Base-by-base conservation (phyloP, 805 yeast genomes). In the Saccharomycopsis amapae region DNA sequence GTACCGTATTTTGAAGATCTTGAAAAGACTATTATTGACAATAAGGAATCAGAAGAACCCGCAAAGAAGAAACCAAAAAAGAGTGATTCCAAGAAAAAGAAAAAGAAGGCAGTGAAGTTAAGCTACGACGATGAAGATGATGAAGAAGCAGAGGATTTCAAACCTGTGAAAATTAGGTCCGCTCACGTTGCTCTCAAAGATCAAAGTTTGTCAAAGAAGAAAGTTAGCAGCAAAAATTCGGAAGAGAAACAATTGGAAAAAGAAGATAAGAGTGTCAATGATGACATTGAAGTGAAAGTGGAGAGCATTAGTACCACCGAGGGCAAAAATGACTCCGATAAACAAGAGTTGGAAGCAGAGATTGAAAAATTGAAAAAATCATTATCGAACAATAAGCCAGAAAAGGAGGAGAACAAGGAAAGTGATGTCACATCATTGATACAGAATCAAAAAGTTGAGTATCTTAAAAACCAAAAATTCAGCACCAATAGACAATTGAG, bases 1-100 rank as follows among this genome's bases (percentile, higher is more conserved):
- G 62, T 66, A 5, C 71, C 70, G 3, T 79, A 63, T 59, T 81
- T 79, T 56, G 69, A 65, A 10, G 76, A 71, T 49, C 54, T 73
- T 50, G n/a, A n/a, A n/a, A n/a, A 12, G n/a, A 34, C 5, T 41
- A 17, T 13, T 9, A 3, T 40, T n/a, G 15, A 31, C 4, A 37
- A 42, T n/a, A 34, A 38, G 26, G 37, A 32, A 3, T n/a, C 5
- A 6, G 23, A 39, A 25, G 32, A 55, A 23, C 47, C 49, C 19
- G 38, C 46, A 34, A 42, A 50, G 48, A 55, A 45, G 49, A 50
- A 35, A 49, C 24, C 15, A n/a, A 23, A 26, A 36, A 46, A 40
- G 30, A 34, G 20, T 31, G 45, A 37, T 38, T 36, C 45, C 53
- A 38, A 59, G 17, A 56, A 54, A 51, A 53, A 15, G 49, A 38